phyloP scores from a whole-genome alignment of 2,329 filamentous ascomycete genomes.

The Exserohilum rostratum region DNA sequence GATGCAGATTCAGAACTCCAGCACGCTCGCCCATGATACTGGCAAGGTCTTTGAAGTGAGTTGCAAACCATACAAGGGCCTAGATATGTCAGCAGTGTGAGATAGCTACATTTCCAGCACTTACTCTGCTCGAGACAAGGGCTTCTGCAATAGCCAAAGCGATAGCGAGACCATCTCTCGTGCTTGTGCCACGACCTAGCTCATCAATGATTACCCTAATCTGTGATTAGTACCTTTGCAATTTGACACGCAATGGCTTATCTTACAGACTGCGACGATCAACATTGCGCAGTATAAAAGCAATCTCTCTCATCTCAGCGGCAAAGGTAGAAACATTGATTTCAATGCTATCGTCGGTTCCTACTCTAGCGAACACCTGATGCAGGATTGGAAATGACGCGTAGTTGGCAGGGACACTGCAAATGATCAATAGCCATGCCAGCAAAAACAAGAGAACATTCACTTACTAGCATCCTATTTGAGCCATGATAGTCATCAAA shows the following conservation, averaged over 20 bases:
- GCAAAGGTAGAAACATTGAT: slow-evolving; percentile 93
- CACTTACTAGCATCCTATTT: slow-evolving; percentile 76
- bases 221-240: neutral
- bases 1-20: slow-evolving; percentile 82
- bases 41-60: slow-evolving; percentile 86
- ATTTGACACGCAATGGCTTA: neutral
- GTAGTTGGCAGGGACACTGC: slow-evolving; percentile 76
- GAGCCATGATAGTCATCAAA: slow-evolving; percentile 88
- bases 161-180: slow-evolving; percentile 84
- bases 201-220: slow-evolving; percentile 79
- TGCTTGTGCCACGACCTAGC: slow-evolving; percentile 87
- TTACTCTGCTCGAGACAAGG: slow-evolving; percentile 69
- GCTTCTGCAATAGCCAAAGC: slow-evolving; percentile 90
- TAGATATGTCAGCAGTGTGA: neutral
- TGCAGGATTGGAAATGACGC: slow-evolving; percentile 80
- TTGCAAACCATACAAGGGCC: slow-evolving; percentile 88
- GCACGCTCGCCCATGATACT: slow-evolving; percentile 74
- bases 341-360: slow-evolving; percentile 85
- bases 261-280: slow-evolving; percentile 69
- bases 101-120: neutral
- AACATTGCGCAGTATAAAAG: slow-evolving; percentile 87
- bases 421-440: slow-evolving; percentile 9
- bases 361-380: slow-evolving; percentile 85
- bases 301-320: slow-evolving; percentile 93
- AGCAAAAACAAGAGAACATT: neutral